Evolutionary conservation across 495 filamentous ascomycete species (phyloP).

Genomic region (Bryoglossum gracile): DNA sequence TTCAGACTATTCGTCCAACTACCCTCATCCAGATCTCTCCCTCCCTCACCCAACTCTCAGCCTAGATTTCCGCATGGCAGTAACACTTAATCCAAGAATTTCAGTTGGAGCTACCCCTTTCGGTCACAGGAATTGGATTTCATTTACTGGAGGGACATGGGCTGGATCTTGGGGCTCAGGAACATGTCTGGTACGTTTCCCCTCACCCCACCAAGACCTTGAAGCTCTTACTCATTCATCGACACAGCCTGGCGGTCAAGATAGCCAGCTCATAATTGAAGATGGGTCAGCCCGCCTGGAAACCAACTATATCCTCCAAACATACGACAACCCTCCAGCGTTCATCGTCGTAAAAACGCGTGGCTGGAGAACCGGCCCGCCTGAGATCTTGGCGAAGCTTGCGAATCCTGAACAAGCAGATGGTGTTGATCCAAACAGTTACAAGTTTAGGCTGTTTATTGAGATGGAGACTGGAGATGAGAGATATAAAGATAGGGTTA

Average conservation of each 20-base stretch:
- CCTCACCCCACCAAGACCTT: too few species aligned
- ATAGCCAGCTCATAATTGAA: slow-evolving; percentile 49
- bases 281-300: slow-evolving; percentile 46
- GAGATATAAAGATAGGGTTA: slow-evolving; percentile 46
- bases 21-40: slow-evolving; percentile 19
- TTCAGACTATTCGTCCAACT: neutral
- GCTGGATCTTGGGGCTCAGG: slow-evolving; percentile 54
- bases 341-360: slow-evolving; percentile 48
- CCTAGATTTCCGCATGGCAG: slow-evolving; percentile 54
- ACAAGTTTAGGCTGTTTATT: slow-evolving; percentile 51
- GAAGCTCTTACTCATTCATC: neutral
- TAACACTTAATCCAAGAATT: slow-evolving; percentile 50
- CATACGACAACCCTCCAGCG: slow-evolving; percentile 51
- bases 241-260: slow-evolving; percentile 50
- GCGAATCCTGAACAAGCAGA: slow-evolving; percentile 40
- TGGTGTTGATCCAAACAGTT: slow-evolving; percentile 47
- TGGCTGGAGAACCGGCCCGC: slow-evolving; percentile 52
- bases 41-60: slow-evolving; percentile 39
- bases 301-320: slow-evolving; percentile 50
- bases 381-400: slow-evolving; percentile 26
- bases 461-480: slow-evolving; percentile 55
- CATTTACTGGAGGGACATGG: slow-evolving; percentile 52
- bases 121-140: slow-evolving; percentile 54
- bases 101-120: slow-evolving; percentile 45
- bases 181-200: slow-evolving; percentile 44